Evolutionary conservation across 2,329 filamentous ascomycete species (phyloP).

Genomic region (Ophiostoma pallidulum): DNA sequence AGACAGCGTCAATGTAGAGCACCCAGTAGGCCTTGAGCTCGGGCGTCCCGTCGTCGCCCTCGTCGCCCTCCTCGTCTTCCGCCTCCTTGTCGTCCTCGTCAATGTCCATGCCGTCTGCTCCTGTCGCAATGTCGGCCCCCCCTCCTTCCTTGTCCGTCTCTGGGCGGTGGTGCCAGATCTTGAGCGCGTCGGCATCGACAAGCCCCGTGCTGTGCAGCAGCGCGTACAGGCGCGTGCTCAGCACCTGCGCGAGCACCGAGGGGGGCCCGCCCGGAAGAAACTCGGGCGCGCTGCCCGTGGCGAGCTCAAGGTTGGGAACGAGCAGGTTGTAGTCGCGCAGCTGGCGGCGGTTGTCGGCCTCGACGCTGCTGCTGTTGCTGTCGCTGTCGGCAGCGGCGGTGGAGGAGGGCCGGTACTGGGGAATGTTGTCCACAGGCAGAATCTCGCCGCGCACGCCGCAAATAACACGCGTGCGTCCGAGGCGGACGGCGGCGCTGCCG

Average conservation of each 20-base stretch:
- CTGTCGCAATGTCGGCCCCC: conserved; percentile 15
- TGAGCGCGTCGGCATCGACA: conserved; percentile 56
- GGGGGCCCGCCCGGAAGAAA: conserved; percentile 80
- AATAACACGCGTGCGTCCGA: conserved; percentile 88
- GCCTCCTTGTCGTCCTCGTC: conserved; percentile 24
- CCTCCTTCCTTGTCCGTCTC: conserved; percentile 29
- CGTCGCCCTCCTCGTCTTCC: conserved; percentile 17
- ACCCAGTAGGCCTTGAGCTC: conserved; percentile 81
- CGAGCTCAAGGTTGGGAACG: conserved; percentile 88
- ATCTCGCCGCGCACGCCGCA: conserved; percentile 87
- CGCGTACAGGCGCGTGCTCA: conserved; percentile 71
- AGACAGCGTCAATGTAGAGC: conserved; percentile 89
- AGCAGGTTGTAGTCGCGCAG: conserved; percentile 60
- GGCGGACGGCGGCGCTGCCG: conserved; percentile 78
- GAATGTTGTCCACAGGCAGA: conserved; percentile 64
- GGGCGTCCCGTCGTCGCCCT: conserved; percentile 20
- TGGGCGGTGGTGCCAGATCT: conserved; percentile 63
- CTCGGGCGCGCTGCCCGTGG: conserved; percentile 78
- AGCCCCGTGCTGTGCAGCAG: conserved; percentile 64
- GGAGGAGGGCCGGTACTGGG: conserved; percentile 46
- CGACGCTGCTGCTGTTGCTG: background rate
- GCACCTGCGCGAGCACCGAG: conserved; percentile 67
- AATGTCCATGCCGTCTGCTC: conserved; percentile 14
- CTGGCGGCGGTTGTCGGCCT: conserved; percentile 30
- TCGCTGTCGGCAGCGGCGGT: background rate